These are phyloP conservation scores for Theileria orientalis DNA, from an alignment of 169 alveolate species.

Conservation along the genomic window DNA sequence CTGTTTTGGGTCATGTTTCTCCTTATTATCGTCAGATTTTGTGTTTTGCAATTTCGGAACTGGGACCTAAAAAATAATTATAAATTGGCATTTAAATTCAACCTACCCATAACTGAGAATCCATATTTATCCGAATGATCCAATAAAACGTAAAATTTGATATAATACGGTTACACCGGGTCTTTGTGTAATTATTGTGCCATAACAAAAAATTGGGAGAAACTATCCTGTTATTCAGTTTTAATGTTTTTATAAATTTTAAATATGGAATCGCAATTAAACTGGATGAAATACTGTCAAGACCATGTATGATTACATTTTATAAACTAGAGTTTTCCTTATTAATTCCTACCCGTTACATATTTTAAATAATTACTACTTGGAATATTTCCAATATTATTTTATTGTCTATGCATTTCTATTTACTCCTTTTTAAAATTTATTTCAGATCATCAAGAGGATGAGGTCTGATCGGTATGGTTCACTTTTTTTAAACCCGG, in stretches of 20 bases:
- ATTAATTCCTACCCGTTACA: not conserved
- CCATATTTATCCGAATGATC: constrained; percentile 4
- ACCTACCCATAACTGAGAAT: constrained; percentile 10
- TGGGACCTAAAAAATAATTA: constrained; percentile 15
- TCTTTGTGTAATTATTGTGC: constrained; percentile 12
- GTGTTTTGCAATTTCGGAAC: constrained; percentile 1
- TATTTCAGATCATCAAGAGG: constrained; percentile 46
- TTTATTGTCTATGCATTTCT: too few relatives aligned
- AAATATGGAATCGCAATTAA: constrained; percentile 33
- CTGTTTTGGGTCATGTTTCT: not conserved
- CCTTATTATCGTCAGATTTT: not conserved
- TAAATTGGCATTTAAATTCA: not conserved
- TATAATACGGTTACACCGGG: not conserved
- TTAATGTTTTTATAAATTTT: constrained; percentile 8
- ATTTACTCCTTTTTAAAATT: too few relatives aligned
- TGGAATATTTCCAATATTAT: too few relatives aligned
- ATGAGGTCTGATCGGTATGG: constrained; percentile 66
- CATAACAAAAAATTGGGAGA: constrained; percentile 11
- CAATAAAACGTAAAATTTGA: not conserved
- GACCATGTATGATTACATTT: constrained; percentile 20
- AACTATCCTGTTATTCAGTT: constrained; percentile 5
- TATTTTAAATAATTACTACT: too few relatives aligned
- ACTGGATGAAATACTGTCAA: constrained; percentile 27
- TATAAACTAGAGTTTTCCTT: not conserved
- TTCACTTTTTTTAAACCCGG: constrained; percentile 52